Evolutionary conservation across 2,329 filamentous ascomycete species (phyloP).

Genomic region (Ophiostoma pallidulum): DNA sequence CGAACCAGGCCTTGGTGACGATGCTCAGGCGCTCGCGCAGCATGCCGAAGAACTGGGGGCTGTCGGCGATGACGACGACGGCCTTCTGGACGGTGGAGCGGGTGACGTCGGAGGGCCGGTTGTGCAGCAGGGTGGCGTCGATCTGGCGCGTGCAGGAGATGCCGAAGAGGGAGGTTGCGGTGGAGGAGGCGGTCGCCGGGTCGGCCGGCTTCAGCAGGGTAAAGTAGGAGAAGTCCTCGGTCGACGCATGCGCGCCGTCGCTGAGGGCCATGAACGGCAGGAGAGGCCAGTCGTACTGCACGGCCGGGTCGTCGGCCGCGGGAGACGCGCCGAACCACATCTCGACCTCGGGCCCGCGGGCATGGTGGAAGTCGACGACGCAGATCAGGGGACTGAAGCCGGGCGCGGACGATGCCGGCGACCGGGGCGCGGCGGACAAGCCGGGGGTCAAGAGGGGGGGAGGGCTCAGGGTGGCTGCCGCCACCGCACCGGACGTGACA

Average conservation of each 20-base stretch:
- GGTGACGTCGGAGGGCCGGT: conserved; percentile 82
- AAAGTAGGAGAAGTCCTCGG: conserved; percentile 98
- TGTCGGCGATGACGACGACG: conserved; percentile 89
- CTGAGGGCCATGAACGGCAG: conserved; percentile 95
- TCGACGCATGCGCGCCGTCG: conserved; percentile 89
- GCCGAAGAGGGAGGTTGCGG: conserved; percentile 72
- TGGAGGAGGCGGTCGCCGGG: conserved; percentile 33
- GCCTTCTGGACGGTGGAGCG: conserved; percentile 96
- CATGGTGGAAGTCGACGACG: conserved; percentile 79
- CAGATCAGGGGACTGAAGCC: conserved; percentile 59
- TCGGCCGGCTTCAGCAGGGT: conserved; percentile 64
- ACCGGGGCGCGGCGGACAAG: not conserved
- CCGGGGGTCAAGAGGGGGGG: not conserved
- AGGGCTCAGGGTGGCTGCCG: not conserved
- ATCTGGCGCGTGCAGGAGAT: conserved; percentile 93
- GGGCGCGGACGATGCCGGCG: conserved; percentile 8
- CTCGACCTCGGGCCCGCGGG: conserved; percentile 84
- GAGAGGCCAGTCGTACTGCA: conserved; percentile 80
- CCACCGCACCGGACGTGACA: conserved; percentile 2
- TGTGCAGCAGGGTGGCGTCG: conserved; percentile 65
- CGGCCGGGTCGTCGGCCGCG: conserved; percentile 67
- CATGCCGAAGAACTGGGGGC: conserved; percentile 81
- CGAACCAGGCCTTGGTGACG: conserved; percentile 94
- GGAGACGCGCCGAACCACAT: conserved; percentile 67
- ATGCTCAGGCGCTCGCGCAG: conserved; percentile 81